These are phyloP conservation scores for Mortierella antarctica DNA, from an alignment of 192 early-diverging fungal species.

Conservation along the genomic window DNA sequence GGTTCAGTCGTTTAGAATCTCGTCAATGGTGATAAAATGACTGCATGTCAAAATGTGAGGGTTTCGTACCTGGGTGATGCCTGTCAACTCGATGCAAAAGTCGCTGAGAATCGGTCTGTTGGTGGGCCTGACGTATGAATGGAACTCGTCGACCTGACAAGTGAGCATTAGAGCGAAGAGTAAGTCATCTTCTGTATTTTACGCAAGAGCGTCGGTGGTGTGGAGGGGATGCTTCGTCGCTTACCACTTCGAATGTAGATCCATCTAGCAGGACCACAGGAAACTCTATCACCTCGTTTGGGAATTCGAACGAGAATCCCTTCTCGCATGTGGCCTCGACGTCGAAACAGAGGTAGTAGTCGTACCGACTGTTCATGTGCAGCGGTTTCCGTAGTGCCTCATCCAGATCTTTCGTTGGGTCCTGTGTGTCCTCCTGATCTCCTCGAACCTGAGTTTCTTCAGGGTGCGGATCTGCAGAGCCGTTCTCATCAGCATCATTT, in stretches of 20 bases:
- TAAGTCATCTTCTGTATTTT: neutral
- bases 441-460: no score
- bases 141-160: conserved; percentile 74
- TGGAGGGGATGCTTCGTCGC: neutral
- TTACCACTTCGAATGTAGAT: conserved; percentile 68
- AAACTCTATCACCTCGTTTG: conserved; percentile 90
- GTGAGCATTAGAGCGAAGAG: neutral
- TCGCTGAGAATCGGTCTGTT: conserved; percentile 74
- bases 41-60: neutral
- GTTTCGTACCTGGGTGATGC: conserved; percentile 75
- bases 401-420: neutral
- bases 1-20: neutral
- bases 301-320: conserved; percentile 64
- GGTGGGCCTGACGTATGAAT: conserved; percentile 75
- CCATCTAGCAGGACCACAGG: conserved; percentile 79
- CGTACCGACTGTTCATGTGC: conserved; percentile 48
- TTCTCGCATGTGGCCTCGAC: conserved; percentile 85
- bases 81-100: conserved; percentile 84
- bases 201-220: neutral
- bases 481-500: conserved; percentile 7
- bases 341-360: conserved; percentile 81
- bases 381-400: neutral
- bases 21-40: neutral
- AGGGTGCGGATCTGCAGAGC: neutral
- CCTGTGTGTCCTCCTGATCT: neutral